Evolutionary conservation across 2,329 filamentous ascomycete species (phyloP), one percentile per base, ranked within the genome.

Genomic region (Pseudopyricularia cyperi): DNA sequence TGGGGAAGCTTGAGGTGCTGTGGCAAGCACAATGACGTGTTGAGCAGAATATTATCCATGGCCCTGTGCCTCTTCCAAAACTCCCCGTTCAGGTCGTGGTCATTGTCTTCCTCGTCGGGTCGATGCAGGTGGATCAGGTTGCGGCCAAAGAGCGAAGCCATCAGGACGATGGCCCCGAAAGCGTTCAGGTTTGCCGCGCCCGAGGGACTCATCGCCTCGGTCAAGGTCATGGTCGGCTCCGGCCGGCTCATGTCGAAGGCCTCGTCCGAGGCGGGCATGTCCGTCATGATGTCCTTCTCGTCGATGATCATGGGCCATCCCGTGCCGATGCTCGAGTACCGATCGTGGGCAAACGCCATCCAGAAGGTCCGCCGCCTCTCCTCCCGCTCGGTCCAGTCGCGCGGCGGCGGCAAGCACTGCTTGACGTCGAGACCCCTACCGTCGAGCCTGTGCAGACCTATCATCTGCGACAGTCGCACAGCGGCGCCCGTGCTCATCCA

Each of bases 281-380:
- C 85, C 24, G 89, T 94, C 70, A 86, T 75, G 58, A 97, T 87
- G 71, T 98, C 93, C 63, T 78, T 80, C 68, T 98, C 93, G 57
- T 97, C 91, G 52, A 97, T 80, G 1, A 79, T 82, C 87, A 97
- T 91, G 1, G 93, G 93, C 93, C 93, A 97, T 7, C 93, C 93
- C 2, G 93, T 97, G 33, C 93, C 93, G 53, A 96, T 93, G 61
- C 89, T 96, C 6, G 89, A 87, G 67, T 95, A 97, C 51, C 93
- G 81, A 62, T 97, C 93, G 56, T 89, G 73, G 59, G 85, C 89
- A 62, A 95, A 97, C 3, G 86, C 80, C 81, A 93, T 85, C 93
- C 93, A 98, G 59, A 97, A 97, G 0, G 89, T 95, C 57, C 93
- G 78, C 51, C 93, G 78, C 58, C 93, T 77, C 65, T 98, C 93